Evolutionary conservation across 345 rosid genomes (phyloP), one percentile per base, ranked within the genome.

Genomic region (Gossypium rotundifolium): DNA sequence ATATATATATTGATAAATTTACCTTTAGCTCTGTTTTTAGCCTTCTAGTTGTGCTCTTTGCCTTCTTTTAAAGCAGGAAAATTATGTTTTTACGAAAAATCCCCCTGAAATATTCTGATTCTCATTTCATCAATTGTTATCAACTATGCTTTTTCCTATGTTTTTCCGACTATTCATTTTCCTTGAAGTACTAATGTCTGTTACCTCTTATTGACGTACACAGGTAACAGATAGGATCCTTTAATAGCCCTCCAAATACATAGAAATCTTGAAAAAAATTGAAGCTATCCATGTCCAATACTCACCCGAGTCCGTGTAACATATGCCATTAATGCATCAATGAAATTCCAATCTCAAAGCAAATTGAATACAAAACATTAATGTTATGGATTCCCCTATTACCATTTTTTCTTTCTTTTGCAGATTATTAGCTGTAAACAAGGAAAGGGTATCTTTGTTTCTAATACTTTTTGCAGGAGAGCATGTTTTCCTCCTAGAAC

Each of bases 341-440:
- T 20, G n/a, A 29, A 44, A 65, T 68, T 48, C 42, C 1, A 48
- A 22, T 45, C 71, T 49, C 11, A 16, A 17, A 23, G 42, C 51
- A 68, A 46, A 23, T 48, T 67, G 17, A 22, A 67, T 67, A 4
- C 3, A 14, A 67, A 49, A 16, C 45, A 68, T 68, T 27, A 25
- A 49, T 16, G 59, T 68, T n/a, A 48, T 27, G 72, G 42, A 2
- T 68, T 68, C 14, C 12, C 22, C 59, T 25, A 16, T 23, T 9
- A 25, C 44, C 9, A 1, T 51, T 51, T 69, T 68, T 25, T 46
- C 2, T 3, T 25, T 67, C 3, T 51, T 17, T 81, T 62, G 58
- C 91, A 93, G 94, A 76, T 80, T 14, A 7, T 57, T 62, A 66
- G 70, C 71, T 79, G 38, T 27, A 87, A 81, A 67, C 84, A 73